Base-by-base conservation (phyloP, 257 asterid genomes). In the Apocynum venetum region DNA sequence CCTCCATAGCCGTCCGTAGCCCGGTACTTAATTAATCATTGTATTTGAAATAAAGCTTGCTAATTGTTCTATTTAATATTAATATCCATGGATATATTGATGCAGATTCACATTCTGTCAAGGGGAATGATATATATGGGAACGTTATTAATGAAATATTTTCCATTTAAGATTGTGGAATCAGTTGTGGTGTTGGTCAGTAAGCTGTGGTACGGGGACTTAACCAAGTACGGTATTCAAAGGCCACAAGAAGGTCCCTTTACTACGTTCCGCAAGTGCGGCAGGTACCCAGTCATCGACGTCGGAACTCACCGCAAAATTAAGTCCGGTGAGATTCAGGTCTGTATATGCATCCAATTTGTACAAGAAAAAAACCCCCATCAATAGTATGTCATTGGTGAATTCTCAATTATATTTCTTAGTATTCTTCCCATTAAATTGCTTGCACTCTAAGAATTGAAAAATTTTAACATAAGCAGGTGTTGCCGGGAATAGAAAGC, bases 1-100 rank as follows among this genome's bases (percentile, higher is more conserved):
- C 97, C 51, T 92, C 97, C 76, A 85, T 94, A 0, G 90, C 86
- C 40, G 82, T 94, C 6, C 92, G 97, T 6, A 93, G 96, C 81
- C 92, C 93, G 88, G 98, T 93, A 81, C 8, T 40, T 17, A 31
- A 10, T 7, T 36, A 44, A 51, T 61, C 8, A 43, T 17, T 46
- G 7, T 25, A 25, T 25, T 25, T 25, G 31, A 25, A 25, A 25
- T 25, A 25, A 25, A 25, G 31, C 31, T 25, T 25, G 31, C 31
- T 25, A 25, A 25, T 25, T 25, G 31, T 25, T 25, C 31, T 25
- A 25, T 25, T 25, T 25, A 25, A 25, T 25, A 25, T 25, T 25
- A 25, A 25, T 25, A 25, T 25, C 31, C 31, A 25, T 25, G 31
- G 31, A 25, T 25, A 25, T 17, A 9, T 19, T 9, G 3, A 0